These are phyloP conservation scores for Phycomyces blakesleeanus DNA, from an alignment of 192 early-diverging fungal species.

Conservation along the genomic window DNA sequence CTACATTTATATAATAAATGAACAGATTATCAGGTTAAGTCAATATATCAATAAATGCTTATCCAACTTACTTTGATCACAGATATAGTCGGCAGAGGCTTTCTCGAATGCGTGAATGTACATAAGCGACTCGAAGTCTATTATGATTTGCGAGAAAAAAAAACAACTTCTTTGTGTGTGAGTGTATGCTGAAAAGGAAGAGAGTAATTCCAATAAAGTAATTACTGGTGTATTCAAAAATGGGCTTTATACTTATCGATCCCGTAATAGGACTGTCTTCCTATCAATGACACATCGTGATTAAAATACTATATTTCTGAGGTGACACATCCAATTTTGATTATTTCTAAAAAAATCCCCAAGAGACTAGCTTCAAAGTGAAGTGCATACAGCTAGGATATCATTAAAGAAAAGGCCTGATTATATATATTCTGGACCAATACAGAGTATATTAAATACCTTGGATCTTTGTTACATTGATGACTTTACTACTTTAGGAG, in stretches of 20 bases:
- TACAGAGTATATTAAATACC: no score
- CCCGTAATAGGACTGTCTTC: neutral
- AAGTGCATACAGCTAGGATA: no score
- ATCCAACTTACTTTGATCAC: conserved; percentile 67
- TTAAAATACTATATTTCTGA: neutral
- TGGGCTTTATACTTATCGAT: neutral
- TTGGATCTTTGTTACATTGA: no score
- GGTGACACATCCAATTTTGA: no score
- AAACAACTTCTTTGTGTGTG: no score
- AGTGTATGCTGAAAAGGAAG: neutral
- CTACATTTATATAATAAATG: conserved; percentile 14
- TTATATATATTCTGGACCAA: no score
- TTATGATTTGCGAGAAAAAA: neutral
- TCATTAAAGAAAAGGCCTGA: no score
- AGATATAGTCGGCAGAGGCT: conserved; percentile 86
- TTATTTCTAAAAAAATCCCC: no score
- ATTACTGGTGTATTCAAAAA: neutral
- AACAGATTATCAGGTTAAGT: no score
- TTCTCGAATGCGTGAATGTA: conserved; percentile 83
- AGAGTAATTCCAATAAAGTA: neutral
- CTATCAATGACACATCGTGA: neutral
- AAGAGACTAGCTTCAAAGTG: no score
- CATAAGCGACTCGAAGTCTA: conserved; percentile 41
- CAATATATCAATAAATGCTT: neutral
- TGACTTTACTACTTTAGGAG: no score